phyloP scores from a whole-genome alignment of 106 monocot genomes.

The Dioscorea zingiberensis region DNA sequence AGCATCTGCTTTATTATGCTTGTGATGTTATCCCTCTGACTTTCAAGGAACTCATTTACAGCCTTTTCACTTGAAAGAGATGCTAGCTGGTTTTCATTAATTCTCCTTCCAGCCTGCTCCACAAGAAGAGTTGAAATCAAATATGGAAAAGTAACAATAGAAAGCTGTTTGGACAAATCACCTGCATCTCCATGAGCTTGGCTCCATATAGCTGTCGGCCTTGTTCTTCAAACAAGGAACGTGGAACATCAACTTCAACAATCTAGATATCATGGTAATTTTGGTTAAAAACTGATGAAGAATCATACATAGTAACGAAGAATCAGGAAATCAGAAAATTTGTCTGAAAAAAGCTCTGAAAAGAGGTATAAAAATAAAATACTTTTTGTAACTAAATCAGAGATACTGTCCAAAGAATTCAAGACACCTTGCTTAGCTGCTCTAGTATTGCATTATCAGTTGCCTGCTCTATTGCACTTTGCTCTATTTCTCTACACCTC shows the following conservation, averaged over 20 bases:
- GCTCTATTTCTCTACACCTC: constrained; percentile 83
- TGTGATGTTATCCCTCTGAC: constrained; percentile 63
- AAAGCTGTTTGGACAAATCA: constrained; percentile 9
- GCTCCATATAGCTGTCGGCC: constrained; percentile 91
- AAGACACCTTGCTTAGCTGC: constrained; percentile 67
- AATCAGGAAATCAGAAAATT: neutral
- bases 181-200: constrained; percentile 84
- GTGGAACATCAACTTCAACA: constrained; percentile 88
- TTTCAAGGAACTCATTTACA: constrained; percentile 66
- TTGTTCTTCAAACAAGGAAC: constrained; percentile 94
- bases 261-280: constrained; percentile 36
- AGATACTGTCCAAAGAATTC: neutral
- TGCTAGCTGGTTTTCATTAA: constrained; percentile 62
- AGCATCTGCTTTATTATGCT: constrained; percentile 88
- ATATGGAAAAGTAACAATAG: constrained; percentile 9
- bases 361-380: too few relatives aligned
- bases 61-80: constrained; percentile 81
- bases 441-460: constrained; percentile 98
- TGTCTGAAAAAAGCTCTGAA: too few relatives aligned
- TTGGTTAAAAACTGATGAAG: neutral
- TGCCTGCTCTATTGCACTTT: constrained; percentile 93
- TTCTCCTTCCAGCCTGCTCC: constrained; percentile 51
- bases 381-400: too few relatives aligned
- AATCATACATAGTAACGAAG: neutral
- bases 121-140: constrained; percentile 2